A percentile compares a stretch with the other conserved stretches of the same genome.
phyloP scores from a whole-genome alignment of 2,329 filamentous ascomycete species.

The Diaporthe velutina region DNA sequence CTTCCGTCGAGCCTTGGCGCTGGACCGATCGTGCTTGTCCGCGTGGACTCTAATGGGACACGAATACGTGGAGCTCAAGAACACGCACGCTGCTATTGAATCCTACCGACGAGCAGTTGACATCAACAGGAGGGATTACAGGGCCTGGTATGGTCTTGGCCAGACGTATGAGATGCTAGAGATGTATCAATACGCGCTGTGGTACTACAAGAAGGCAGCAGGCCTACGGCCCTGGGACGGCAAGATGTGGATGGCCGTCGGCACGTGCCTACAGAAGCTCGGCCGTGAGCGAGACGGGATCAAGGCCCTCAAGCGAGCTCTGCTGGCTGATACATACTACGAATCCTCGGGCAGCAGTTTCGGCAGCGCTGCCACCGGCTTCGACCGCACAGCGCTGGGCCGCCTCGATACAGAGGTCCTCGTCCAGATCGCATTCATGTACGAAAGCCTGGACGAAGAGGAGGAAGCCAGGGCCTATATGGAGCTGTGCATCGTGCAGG shows the following conservation, averaged over 20 bases:
- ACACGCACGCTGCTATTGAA: slow-evolving; percentile 97
- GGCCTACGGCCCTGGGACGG: slow-evolving; percentile 95
- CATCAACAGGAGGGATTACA: slow-evolving; percentile 94
- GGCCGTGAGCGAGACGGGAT: slow-evolving; percentile 90
- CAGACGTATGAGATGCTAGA: slow-evolving; percentile 98
- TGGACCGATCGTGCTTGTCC: slow-evolving; percentile 91
- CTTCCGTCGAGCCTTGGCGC: slow-evolving; percentile 90
- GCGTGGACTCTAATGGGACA: slow-evolving; percentile 99
- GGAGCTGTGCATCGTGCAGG: slow-evolving; percentile 94
- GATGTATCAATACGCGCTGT: slow-evolving; percentile 96
- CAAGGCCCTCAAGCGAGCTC: slow-evolving; percentile 91
- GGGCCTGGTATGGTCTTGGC: slow-evolving; percentile 96
- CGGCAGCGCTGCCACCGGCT: slow-evolving; percentile 57
- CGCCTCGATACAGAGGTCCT: slow-evolving; percentile 91
- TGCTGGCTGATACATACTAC: slow-evolving; percentile 90
- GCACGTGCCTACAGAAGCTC: slow-evolving; percentile 91
- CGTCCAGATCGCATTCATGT: slow-evolving; percentile 89
- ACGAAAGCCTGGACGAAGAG: slow-evolving; percentile 82
- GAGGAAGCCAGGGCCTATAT: slow-evolving; percentile 92
- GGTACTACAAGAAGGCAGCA: slow-evolving; percentile 97
- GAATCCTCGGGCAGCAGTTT: slow-evolving; percentile 71
- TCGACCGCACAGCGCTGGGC: slow-evolving; percentile 63
- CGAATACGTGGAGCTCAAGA: slow-evolving; percentile 98
- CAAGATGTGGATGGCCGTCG: slow-evolving; percentile 99
- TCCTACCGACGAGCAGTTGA: slow-evolving; percentile 96